phyloP scores from a whole-genome alignment of 305 asterid species.

The Fraxinus velutina region DNA sequence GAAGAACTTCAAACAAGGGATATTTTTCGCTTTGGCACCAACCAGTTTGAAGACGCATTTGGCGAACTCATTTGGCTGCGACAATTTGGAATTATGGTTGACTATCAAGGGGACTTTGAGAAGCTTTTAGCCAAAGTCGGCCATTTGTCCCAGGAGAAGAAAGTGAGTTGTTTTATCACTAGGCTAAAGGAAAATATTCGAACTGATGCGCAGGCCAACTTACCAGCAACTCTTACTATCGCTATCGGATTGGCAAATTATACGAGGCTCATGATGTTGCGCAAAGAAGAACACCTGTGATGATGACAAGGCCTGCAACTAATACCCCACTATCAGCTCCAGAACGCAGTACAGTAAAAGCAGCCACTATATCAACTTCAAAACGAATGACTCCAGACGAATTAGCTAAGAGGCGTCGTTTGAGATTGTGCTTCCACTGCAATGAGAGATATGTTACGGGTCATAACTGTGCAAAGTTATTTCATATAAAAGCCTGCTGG shows the following conservation, averaged over 20 bases:
- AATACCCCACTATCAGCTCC: neutral
- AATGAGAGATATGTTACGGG: neutral
- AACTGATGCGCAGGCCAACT: neutral
- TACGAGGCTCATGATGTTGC: neutral
- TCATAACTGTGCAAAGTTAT: neutral
- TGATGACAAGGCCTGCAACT: neutral
- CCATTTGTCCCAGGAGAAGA: neutral
- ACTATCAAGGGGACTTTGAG: neutral
- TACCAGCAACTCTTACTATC: neutral
- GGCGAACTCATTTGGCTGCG: neutral
- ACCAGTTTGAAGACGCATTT: too few relatives aligned
- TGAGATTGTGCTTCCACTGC: neutral
- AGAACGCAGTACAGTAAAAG: neutral
- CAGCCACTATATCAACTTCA: neutral
- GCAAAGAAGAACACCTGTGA: neutral
- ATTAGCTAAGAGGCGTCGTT: neutral
- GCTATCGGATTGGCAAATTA: neutral
- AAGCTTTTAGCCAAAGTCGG: neutral
- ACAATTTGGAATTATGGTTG: neutral
- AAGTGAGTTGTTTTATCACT: neutral
- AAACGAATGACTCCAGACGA: neutral
- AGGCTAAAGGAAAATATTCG: neutral
- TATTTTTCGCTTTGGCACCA: too few relatives aligned
- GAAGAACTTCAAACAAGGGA: too few relatives aligned
- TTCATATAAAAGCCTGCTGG: neutral